These are phyloP conservation scores for Malus hybrid DNA, from an alignment of 331 rosid species.

Conservation along the genomic window DNA sequence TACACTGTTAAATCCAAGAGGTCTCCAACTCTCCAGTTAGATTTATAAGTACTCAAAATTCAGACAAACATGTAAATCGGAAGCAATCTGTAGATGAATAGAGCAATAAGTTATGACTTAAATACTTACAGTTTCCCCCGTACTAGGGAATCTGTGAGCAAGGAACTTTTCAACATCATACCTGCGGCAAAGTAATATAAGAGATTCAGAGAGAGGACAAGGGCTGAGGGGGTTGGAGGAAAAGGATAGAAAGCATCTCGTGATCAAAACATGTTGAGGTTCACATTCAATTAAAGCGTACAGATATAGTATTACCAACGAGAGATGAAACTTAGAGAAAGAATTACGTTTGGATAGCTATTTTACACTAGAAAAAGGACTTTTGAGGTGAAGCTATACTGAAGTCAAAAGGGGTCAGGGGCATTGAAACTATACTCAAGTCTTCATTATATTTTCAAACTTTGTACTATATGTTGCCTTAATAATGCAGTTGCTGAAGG, in stretches of 20 bases:
- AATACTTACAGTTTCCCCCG: constrained; percentile 79
- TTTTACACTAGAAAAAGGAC: neutral
- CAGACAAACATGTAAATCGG: neutral
- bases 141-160: constrained; percentile 54
- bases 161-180: constrained; percentile 73
- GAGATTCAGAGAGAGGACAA: neutral
- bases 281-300: neutral
- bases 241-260: neutral
- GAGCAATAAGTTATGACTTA: neutral
- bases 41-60: neutral
- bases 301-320: neutral
- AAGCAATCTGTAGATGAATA: neutral
- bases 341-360: neutral
- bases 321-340: neutral
- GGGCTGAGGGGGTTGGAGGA: neutral
- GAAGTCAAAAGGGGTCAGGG: neutral
- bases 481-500: neutral
- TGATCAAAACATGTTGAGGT: neutral
- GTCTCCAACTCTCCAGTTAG: neutral
- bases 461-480: neutral
- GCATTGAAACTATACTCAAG: neutral
- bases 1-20: neutral
- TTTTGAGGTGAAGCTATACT: neutral
- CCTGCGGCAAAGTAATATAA: constrained; percentile 36
- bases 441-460: neutral